Base-by-base conservation (phyloP, 2,329 filamentous ascomycete genomes). In the Cercospora sp. region DNA sequence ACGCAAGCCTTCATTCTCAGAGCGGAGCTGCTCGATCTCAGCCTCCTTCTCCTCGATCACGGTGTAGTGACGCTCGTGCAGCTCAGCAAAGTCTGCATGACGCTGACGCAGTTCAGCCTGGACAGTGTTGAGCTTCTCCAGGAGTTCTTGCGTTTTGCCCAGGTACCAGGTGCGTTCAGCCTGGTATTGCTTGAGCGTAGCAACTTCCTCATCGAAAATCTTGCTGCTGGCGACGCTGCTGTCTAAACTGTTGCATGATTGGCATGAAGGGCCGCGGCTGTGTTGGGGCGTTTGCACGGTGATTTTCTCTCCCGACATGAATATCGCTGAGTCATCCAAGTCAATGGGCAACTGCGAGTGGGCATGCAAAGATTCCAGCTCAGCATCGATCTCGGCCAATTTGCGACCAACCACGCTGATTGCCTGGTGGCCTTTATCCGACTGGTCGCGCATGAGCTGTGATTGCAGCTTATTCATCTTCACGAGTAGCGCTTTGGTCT, bases 1-100 rank as follows among this genome's bases (percentile, higher is more conserved):
- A 51, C 75, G 74, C 59, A 82, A 70, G 10, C 73, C 72, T 60
- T 80, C 78, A 63, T 80, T 81, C 69, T 80, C 78, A 10, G 77
- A 74, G 30, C 76, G 74, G 8, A 81, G 69, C 13, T 69, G 68
- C 58, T 78, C 70, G 16, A 76, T 71, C 63, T 78, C 75, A 51
- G 68, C 69, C 53, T 78, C 74, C 55, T 74, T 70, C 18, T 77
- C 74, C 53, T 78, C 76, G 13, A 78, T 72, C 30, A 76, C 71
- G 28, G 67, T 66, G 16, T 72, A 69, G 55, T 76, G 73, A 16
- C 71, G 63, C 26, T 78, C 75, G 66, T 79, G 75, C 30, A 78
- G 65, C 40, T 77, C 66, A 57, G 75, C 71, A 57, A 77, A 72
- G 64, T 80, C 78, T 9, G 73, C 72, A 60, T 77, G 75, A 40